These are phyloP conservation scores for Crucihimalaya himalaica DNA, from an alignment of 345 rosid genomes.

Conservation along the genomic window DNA sequence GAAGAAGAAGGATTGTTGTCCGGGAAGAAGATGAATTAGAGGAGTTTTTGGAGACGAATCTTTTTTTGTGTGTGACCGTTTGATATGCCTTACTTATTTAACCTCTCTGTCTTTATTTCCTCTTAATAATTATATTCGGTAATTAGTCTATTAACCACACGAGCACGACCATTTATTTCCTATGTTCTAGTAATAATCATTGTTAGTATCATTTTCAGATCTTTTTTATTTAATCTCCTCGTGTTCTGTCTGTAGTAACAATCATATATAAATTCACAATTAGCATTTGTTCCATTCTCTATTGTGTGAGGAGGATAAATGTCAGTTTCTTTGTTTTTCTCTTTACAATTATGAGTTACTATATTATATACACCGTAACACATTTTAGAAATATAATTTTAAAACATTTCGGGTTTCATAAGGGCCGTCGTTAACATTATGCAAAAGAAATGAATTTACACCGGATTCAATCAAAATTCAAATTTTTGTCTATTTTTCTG, in stretches of 20 bases:
- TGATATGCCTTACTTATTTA: conserved; percentile 33
- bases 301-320: not conserved
- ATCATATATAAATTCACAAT: too few relatives aligned
- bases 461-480: too few relatives aligned
- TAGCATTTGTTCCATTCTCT: not conserved
- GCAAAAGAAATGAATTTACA: too few relatives aligned
- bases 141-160: conserved; percentile 33
- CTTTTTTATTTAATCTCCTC: not conserved
- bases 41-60: conserved; percentile 31
- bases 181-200: not conserved
- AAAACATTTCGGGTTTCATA: too few relatives aligned
- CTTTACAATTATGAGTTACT: not conserved
- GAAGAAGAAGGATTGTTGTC: conserved; percentile 17
- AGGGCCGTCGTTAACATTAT: too few relatives aligned
- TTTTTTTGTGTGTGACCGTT: conserved; percentile 32
- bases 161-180: not conserved
- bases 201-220: not conserved
- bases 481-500: too few relatives aligned
- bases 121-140: conserved; percentile 8
- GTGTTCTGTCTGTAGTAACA: not conserved
- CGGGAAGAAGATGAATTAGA: conserved; percentile 14
- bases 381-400: too few relatives aligned
- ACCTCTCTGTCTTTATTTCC: conserved; percentile 24
- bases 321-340: not conserved
- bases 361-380: too few relatives aligned